Conservation (phyloP, 2,329 filamentous ascomycete species). For the Exophiala sp. region DNA sequence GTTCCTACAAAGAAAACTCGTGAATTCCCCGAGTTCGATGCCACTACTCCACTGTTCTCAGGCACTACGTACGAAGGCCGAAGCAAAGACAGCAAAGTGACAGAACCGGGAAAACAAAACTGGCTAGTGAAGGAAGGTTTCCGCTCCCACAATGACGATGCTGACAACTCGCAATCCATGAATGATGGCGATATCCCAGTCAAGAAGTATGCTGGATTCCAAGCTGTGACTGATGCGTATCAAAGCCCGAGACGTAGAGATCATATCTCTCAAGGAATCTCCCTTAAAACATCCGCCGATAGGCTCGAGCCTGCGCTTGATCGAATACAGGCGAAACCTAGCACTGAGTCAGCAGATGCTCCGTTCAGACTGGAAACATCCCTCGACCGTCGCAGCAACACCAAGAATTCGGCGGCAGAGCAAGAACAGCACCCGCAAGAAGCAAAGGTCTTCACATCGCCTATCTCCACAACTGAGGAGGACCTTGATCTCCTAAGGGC, state of each 20-base stretch:
- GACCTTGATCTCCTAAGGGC: conserved; percentile 35
- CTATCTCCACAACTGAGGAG: conserved; percentile 14
- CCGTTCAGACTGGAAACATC: conserved; percentile 8
- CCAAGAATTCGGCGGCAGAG: neutral
- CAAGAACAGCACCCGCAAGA: neutral
- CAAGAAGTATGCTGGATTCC: neutral
- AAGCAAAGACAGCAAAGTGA: neutral
- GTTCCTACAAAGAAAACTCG: neutral
- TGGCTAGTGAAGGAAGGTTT: conserved; percentile 25
- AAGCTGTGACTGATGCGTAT: neutral
- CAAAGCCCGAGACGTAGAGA: neutral
- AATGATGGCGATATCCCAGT: neutral
- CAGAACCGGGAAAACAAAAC: conserved; percentile 1
- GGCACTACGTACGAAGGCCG: conserved; percentile 26
- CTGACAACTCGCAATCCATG: neutral
- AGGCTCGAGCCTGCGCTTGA: conserved; percentile 22
- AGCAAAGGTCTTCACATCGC: neutral
- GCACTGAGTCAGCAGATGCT: neutral
- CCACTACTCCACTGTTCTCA: conserved; percentile 25
- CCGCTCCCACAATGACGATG: neutral
- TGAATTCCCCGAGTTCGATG: conserved; percentile 19
- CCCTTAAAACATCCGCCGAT: neutral
- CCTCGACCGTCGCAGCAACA: conserved; percentile 13
- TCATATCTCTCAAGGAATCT: neutral
- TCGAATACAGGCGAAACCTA: conserved; percentile 6